phyloP scores from a whole-genome alignment of 371 early-diverging fungal species.

The Syncephalastrum contaminatum region DNA sequence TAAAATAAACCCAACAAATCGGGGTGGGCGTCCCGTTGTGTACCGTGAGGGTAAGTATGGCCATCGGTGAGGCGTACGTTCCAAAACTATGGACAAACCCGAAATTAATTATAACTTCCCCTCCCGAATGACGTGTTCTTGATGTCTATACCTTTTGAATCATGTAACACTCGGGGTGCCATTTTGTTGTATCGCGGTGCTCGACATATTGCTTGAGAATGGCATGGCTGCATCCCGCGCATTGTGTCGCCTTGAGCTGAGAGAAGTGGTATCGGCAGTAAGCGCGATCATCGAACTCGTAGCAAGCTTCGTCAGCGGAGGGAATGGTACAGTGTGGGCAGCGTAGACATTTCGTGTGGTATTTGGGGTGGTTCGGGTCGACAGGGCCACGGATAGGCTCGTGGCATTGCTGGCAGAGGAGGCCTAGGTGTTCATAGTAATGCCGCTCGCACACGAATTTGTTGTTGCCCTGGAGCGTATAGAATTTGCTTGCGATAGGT shows the following conservation, averaged over 20 bases:
- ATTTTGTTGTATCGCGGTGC: slow-evolving; percentile 73
- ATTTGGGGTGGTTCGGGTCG: slow-evolving; percentile 2
- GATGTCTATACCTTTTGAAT: slow-evolving; percentile 50
- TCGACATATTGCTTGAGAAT: slow-evolving; percentile 94
- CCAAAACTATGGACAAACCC: slow-evolving; percentile 60
- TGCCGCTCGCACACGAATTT: slow-evolving; percentile 29
- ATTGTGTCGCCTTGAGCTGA: slow-evolving; percentile 76
- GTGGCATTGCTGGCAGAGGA: slow-evolving; percentile 21
- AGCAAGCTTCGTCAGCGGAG: slow-evolving; percentile 75
- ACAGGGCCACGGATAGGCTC: slow-evolving; percentile 13
- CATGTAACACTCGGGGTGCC: slow-evolving; percentile 99
- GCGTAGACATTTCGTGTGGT: slow-evolving; percentile 19
- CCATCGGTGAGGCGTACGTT: slow-evolving; percentile 61
- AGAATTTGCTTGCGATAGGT: slow-evolving; percentile 25
- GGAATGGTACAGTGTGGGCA: slow-evolving; percentile 18
- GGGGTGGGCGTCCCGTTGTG: neutral
- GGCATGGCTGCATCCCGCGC: slow-evolving; percentile 91
- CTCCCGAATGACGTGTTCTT: neutral
- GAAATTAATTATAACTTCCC: neutral
- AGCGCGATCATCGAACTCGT: slow-evolving; percentile 82
- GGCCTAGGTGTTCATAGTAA: slow-evolving; percentile 19
- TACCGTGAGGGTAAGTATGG: slow-evolving; percentile 12
- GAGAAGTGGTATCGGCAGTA: slow-evolving; percentile 95
- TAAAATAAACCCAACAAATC: neutral
- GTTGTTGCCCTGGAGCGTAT: slow-evolving; percentile 11